These are phyloP conservation scores for Adiantum capillusveneris DNA, from an alignment of 75 land plant species.

Conservation along the genomic window DNA sequence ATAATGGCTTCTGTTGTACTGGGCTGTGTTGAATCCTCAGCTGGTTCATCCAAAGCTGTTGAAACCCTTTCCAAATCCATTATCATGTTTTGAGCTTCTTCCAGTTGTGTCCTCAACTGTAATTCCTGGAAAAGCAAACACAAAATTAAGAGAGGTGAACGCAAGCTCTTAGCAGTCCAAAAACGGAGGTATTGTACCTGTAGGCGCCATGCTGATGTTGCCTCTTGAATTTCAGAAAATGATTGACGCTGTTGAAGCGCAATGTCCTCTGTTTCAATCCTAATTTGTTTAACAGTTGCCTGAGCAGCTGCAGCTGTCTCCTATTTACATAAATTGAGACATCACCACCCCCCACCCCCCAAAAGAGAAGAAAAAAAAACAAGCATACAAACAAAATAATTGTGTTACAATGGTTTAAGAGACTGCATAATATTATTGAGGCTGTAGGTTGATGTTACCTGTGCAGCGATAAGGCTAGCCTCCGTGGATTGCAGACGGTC, in stretches of 20 bases:
- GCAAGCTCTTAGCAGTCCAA: no score
- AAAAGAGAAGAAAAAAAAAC: no score
- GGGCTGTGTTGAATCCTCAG: no score
- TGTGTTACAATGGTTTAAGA: no score
- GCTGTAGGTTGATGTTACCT: no score
- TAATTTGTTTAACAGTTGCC: constrained; percentile 10
- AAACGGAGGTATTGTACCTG: constrained; percentile 6
- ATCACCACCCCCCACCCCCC: not conserved
- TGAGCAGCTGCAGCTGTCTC: constrained; percentile 16
- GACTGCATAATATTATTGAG: no score
- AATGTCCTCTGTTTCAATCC: constrained; percentile 14
- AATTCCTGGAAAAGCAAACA: constrained; percentile 19
- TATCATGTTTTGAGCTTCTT: constrained; percentile 11
- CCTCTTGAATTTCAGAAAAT: constrained; percentile 6
- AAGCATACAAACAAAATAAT: no score
- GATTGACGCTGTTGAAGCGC: constrained; percentile 10
- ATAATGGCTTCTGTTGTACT: no score
- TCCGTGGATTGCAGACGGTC: no score
- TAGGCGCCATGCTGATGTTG: constrained; percentile 2
- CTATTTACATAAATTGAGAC: constrained; percentile 1
- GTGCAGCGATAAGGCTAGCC: no score
- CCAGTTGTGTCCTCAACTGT: constrained; percentile 12
- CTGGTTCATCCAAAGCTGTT: not conserved
- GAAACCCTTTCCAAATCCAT: constrained; percentile 12
- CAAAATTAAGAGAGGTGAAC: not conserved